These are phyloP conservation scores for Coemansia nantahalensis DNA, from an alignment of 192 early-diverging fungal species.

Conservation along the genomic window DNA sequence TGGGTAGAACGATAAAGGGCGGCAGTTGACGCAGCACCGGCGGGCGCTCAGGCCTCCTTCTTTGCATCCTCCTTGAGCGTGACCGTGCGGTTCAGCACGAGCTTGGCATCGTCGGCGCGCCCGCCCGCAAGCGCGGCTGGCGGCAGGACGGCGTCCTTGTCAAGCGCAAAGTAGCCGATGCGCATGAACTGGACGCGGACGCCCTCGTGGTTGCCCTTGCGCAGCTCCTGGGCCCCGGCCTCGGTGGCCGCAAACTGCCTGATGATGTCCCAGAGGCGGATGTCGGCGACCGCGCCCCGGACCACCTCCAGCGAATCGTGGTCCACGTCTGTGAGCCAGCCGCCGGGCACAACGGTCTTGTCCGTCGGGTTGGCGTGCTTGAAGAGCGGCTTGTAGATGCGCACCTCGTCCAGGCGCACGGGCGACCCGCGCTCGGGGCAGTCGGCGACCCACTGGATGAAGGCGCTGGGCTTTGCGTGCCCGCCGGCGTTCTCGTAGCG, in stretches of 20 bases:
- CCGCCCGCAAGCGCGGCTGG: constrained; percentile 57
- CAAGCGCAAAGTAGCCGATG: constrained; percentile 98
- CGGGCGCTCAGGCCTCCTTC: constrained; percentile 32
- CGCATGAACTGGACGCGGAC: constrained; percentile 92
- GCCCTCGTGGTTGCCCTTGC: constrained; percentile 68
- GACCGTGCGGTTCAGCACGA: constrained; percentile 67
- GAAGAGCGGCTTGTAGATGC: constrained; percentile 87
- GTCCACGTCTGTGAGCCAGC: constrained; percentile 90
- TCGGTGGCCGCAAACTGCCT: constrained; percentile 47
- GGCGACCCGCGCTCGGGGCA: constrained; percentile 80
- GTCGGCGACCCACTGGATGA: constrained; percentile 98
- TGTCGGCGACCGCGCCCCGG: constrained; percentile 74
- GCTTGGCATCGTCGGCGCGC: constrained; percentile 58
- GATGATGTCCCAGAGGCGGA: constrained; percentile 74
- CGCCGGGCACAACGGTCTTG: constrained; percentile 77
- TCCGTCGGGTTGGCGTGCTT: constrained; percentile 82
- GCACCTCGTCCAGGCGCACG: constrained; percentile 75
- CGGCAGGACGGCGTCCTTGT: constrained; percentile 77
- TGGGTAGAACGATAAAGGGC: too few relatives aligned
- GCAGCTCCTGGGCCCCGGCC: constrained; percentile 54
- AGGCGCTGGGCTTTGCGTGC: constrained; percentile 86
- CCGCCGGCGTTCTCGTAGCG: constrained; percentile 73
- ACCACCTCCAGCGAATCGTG: constrained; percentile 67
- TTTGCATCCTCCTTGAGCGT: constrained; percentile 69
- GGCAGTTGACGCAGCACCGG: too few relatives aligned